Percentiles rank a stretch among this genome's conserved stretches.
These are phyloP conservation scores for Glycine latifolia DNA, from an alignment of 306 rosid species.

Conservation along the genomic window DNA sequence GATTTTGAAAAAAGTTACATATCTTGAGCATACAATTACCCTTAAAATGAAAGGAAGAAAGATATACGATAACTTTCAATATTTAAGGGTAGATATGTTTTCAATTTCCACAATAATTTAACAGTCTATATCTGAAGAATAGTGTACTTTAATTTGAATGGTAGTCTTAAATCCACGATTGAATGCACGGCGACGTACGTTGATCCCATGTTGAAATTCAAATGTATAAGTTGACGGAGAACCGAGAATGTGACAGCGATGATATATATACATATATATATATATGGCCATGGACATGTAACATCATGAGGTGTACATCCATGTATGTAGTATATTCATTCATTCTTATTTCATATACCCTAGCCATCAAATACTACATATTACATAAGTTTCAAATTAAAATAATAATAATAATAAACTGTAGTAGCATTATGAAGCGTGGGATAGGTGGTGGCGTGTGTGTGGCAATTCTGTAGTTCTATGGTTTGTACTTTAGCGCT, in stretches of 20 bases:
- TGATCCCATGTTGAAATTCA: background rate
- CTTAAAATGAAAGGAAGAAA: background rate
- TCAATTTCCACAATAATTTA: background rate
- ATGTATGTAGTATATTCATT: background rate
- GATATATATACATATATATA: too few relatives aligned
- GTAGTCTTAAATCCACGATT: background rate
- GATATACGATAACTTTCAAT: background rate
- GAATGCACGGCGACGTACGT: background rate
- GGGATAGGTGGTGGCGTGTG: constrained; percentile 7
- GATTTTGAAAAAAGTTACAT: background rate
- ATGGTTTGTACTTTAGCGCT: constrained; percentile 52
- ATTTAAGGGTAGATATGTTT: background rate
- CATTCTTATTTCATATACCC: background rate
- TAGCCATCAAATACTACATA: too few relatives aligned
- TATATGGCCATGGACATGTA: background rate
- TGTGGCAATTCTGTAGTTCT: constrained; percentile 31
- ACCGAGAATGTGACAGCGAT: too few relatives aligned
- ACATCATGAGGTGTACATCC: background rate
- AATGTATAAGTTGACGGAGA: background rate
- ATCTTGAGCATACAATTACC: background rate
- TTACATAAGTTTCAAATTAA: background rate
- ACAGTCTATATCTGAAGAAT: background rate
- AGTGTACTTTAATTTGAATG: background rate
- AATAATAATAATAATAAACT: background rate
- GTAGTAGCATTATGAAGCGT: constrained; percentile 26